Evolutionary conservation across 2,329 filamentous ascomycete genomes (phyloP), one percentile per base, ranked within the genome.

Genomic region (Exophiala phaeomuriformis): DNA sequence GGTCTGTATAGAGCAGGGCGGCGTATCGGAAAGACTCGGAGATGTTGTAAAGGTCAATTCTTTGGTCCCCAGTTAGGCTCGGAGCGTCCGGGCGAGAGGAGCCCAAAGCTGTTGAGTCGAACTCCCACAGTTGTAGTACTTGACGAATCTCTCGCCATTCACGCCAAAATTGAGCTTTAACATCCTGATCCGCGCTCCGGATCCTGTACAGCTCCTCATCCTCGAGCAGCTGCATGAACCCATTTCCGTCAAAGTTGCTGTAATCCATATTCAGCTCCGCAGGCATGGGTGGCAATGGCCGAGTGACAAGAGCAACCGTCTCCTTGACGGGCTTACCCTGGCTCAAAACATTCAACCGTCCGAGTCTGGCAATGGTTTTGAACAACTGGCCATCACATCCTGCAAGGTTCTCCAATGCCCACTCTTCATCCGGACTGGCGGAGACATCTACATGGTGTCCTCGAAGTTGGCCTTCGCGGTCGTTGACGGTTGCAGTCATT

Each of bases 1-100:
- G 86, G 72, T 95, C 89, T 6, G 86, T 90, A 73, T 95, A 96
- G 7, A 96, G 78, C 33, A 96, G 77, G 0, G 90, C 90, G 0
- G 90, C 84, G 68, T 93, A 90, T 12, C 90, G 86, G 76, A 95
- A 96, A 7, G 86, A 86, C 68, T 95, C 89, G 19, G 88, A 94
- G 47, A 95, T 85, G 64, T 90, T 87, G 33, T 83, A 79, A 7
- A 95, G 76, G 59, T 94, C 89, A 27, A 82, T 77, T 1, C 86
- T 72, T 66, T 93, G 86, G 5, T 77, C 77, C 6, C 79, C 72
- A 0, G 79, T 78, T 1, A 72, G 66, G 33, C 63, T 64, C 3
- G 59, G 64, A 29, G 67, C 62, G 41, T 65, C 65, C 3, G 66
- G 61, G 48, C 68, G 68, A n/a, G 62, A 56, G 12, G 56, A 44